Evolutionary conservation across 1,284 basidiomycete species (phyloP).

Genomic region (Boletellus sp.): DNA sequence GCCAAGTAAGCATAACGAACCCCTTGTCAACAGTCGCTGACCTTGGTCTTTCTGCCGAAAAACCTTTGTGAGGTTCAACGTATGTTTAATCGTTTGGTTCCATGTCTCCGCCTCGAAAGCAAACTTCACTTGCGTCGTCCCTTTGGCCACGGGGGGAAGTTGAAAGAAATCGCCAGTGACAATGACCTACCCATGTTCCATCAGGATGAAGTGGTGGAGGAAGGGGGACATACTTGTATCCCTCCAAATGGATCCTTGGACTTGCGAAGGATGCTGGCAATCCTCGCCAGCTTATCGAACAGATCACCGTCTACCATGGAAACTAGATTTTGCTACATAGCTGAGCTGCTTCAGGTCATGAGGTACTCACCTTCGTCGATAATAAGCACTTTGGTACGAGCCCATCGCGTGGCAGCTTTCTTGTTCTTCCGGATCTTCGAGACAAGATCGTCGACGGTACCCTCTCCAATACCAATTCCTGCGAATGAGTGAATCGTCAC

Average conservation of each 20-base stretch:
- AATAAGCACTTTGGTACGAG: conserved; percentile 72
- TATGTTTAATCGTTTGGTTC: conserved; percentile 53
- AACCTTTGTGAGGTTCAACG: conserved; percentile 60
- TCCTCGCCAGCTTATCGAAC: conserved; percentile 79
- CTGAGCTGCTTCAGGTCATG: neutral
- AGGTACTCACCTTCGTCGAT: conserved; percentile 80
- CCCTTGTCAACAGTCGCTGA: conserved; percentile 24
- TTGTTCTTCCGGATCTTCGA: conserved; percentile 65
- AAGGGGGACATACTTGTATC: conserved; percentile 61
- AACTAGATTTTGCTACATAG: conserved; percentile 42
- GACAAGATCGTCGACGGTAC: conserved; percentile 52
- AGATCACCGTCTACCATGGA: conserved; percentile 91
- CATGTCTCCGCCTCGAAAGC: conserved; percentile 85
- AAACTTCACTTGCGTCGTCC: conserved; percentile 49
- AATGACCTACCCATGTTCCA: conserved; percentile 51
- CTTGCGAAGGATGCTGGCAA: conserved; percentile 63
- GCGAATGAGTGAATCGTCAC: conserved; percentile 89
- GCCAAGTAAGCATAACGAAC: conserved; percentile 2
- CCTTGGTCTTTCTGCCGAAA: conserved; percentile 67
- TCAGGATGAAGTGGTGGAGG: conserved; percentile 2
- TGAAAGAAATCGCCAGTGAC: conserved; percentile 93
- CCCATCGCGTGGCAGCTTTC: conserved; percentile 71
- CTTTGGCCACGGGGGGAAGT: conserved; percentile 80
- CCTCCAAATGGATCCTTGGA: conserved; percentile 76
- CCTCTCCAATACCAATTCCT: conserved; percentile 79